Base-by-base conservation (phyloP, 2,329 filamentous ascomycete species). In the Xylariales sp. region DNA sequence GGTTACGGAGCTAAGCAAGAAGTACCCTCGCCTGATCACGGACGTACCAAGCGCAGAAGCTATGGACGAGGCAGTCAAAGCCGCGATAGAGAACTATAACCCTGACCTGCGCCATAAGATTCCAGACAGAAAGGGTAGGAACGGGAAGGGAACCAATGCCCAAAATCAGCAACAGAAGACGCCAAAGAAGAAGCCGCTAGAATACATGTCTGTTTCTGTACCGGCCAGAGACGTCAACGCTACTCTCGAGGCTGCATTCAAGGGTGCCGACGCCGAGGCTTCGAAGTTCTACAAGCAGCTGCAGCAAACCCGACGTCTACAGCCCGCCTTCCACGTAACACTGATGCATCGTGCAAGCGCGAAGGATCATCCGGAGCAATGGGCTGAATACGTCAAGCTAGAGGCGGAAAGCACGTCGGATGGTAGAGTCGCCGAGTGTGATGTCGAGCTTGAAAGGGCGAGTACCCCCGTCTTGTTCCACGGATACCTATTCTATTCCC, bases 311-410 rank as follows among this genome's bases (percentile, higher is more conserved):
- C 76, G 83, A 15, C 86, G 93, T 41, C 66, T 97, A 5, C 91
- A 97, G 62, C 59, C 74, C n/a, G 74, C 82, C 29, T 98, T 97
- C 61, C 93, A 98, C 60, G 87, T 98, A 44, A 98, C 93, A 0
- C 76, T 98, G 28, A 88, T 96, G 61, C 93, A 98, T 63, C 82
- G 84, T 34, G 80, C 83, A 9, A 70, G 69, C 3, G 68, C 78
- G 8, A 70, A 71, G 29, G 65, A 82, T 21, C 64, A 82, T 48
- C 75, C 82, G 0, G 76, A 83, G 7, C 70, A 91, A 40, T 98
- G 93, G 93, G 66, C 83, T 40, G 76, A 73, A 42, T 91, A 96
- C 52, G 61, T 59, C 4, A 66, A 74, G n/a, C 63, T 86, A 9
- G 59, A 65, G 25, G 66, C 65, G 2, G 65, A 63, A 39, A 60